These are phyloP conservation scores for Protomyces macrosporus DNA, from an alignment of 1,139 yeast genomes.

Conservation along the genomic window DNA sequence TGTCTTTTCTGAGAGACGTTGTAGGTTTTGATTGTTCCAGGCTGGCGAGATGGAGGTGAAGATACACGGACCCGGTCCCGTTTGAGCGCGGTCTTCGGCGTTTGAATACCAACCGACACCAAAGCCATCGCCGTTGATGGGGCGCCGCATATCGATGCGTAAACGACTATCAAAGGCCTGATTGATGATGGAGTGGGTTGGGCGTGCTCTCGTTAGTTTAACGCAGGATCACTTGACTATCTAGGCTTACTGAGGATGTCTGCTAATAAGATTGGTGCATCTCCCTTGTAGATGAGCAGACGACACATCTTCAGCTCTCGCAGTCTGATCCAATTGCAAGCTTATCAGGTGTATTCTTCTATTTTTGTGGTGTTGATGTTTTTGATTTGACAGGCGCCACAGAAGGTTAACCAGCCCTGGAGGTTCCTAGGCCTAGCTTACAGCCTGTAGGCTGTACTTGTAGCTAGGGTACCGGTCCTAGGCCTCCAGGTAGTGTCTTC, in stretches of 20 bases:
- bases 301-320: conserved; percentile 18
- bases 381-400: background rate
- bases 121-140: conserved; percentile 96
- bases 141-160: conserved; percentile 74
- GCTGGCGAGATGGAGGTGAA: conserved; percentile 93
- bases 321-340: too few species aligned
- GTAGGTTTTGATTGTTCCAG: conserved; percentile 91
- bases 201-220: background rate
- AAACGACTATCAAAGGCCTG: conserved; percentile 89
- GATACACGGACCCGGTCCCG: conserved; percentile 64
- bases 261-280: conserved; percentile 12
- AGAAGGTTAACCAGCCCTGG: background rate
- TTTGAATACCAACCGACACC: conserved; percentile 86
- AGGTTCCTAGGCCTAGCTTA: too few species aligned
- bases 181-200: conserved; percentile 29
- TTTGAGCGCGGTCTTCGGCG: conserved; percentile 48
- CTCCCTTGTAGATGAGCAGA: conserved; percentile 25
- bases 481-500: too few species aligned
- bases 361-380: background rate
- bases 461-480: too few species aligned
- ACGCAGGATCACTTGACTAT: background rate
- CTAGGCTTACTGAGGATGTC: conserved; percentile 8
- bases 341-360: too few species aligned
- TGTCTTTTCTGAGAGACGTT: conserved; percentile 79
- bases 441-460: too few species aligned